Percentiles rank a stretch among this genome's conserved stretches.
These are phyloP conservation scores for Ceratobasidium sp. DNA, from an alignment of 1,284 basidiomycete species.

Conservation along the genomic window DNA sequence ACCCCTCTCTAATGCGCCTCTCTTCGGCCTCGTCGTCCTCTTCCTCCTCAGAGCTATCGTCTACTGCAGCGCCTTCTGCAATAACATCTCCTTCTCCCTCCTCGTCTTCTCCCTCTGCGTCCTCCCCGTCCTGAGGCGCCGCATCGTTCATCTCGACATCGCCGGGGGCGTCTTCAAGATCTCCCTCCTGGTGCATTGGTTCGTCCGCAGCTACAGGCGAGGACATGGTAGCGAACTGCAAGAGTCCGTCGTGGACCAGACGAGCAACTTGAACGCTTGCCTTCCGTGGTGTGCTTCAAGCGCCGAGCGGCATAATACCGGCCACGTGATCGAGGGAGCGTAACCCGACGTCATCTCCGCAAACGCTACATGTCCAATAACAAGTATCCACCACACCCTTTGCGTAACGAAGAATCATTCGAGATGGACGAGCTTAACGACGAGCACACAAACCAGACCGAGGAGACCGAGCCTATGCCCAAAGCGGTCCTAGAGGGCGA, in stretches of 20 bases:
- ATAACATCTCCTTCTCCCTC: slow-evolving; percentile 42
- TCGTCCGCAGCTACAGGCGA: slow-evolving; percentile 21
- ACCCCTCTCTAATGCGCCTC: slow-evolving; percentile 74
- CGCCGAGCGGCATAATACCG: background rate
- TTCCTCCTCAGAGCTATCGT: slow-evolving; percentile 81
- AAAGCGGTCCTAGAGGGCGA: slow-evolving; percentile 23
- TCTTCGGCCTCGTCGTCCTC: slow-evolving; percentile 85
- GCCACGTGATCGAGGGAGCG: background rate
- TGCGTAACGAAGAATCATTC: slow-evolving; percentile 22
- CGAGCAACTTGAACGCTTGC: slow-evolving; percentile 16
- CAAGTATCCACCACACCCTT: slow-evolving; percentile 9
- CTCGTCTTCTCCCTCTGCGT: slow-evolving; percentile 39
- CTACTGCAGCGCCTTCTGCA: slow-evolving; percentile 44
- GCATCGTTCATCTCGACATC: slow-evolving; percentile 39
- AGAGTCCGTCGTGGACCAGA: slow-evolving; percentile 16
- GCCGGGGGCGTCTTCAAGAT: slow-evolving; percentile 31
- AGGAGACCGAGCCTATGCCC: slow-evolving; percentile 12
- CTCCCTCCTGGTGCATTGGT: background rate
- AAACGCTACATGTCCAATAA: slow-evolving; percentile 11
- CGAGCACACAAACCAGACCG: background rate
- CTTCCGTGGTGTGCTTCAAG: slow-evolving; percentile 15
- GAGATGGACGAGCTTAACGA: slow-evolving; percentile 23
- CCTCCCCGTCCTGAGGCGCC: slow-evolving; percentile 17
- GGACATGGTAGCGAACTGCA: slow-evolving; percentile 29
- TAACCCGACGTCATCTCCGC: slow-evolving; percentile 2